Conservation (phyloP, 148 eudicot species). For the Diospyros lotus region DNA sequence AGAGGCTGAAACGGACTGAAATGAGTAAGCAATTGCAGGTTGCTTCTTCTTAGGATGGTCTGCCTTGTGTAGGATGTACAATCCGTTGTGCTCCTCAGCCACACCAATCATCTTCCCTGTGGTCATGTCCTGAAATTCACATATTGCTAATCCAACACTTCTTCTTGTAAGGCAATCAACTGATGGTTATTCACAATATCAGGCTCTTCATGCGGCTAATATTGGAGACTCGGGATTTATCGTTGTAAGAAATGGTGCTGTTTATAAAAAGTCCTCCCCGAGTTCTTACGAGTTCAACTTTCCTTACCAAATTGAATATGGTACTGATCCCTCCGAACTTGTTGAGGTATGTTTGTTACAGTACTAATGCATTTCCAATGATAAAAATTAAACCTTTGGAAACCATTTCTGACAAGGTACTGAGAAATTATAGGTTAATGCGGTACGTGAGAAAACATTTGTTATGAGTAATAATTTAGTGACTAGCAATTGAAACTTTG, state of each 20-base stretch:
- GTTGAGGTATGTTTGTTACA: conserved; percentile 38
- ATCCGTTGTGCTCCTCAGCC: too few relatives aligned
- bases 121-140: too few relatives aligned
- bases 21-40: too few relatives aligned
- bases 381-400: background rate
- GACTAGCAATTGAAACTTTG: background rate
- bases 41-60: too few relatives aligned
- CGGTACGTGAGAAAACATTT: too few relatives aligned
- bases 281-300: conserved; percentile 53
- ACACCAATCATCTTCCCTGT: too few relatives aligned
- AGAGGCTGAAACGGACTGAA: too few relatives aligned
- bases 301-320: conserved; percentile 43
- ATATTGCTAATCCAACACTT: background rate
- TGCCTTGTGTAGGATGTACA: too few relatives aligned
- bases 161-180: background rate
- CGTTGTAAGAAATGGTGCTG: conserved; percentile 45
- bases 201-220: conserved; percentile 74
- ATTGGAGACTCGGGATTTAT: conserved; percentile 71
- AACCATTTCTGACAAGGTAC: background rate
- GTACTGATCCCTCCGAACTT: conserved; percentile 39
- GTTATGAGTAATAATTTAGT: too few relatives aligned
- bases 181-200: conserved; percentile 11
- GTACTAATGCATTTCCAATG: background rate
- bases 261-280: conserved; percentile 50
- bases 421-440: too few relatives aligned